Base-by-base conservation (phyloP, 2,329 filamentous ascomycete genomes). In the Aspergillaceae sp. region DNA sequence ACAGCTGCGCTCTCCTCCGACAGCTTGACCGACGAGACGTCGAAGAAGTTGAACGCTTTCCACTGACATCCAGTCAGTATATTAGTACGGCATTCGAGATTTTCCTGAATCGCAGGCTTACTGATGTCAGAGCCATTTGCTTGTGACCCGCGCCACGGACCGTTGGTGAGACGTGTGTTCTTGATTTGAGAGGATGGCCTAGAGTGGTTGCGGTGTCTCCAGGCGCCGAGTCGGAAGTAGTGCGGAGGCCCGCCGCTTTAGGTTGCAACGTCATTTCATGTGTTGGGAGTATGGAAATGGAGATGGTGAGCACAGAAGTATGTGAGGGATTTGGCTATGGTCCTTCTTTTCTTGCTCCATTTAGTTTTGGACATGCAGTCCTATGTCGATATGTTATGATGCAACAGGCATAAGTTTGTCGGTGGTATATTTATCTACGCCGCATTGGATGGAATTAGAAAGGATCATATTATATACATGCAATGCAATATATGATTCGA, bases 41-140 rank as follows among this genome's bases (percentile, higher is more conserved):
- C 88, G 79, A 98, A 97, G 83, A 98, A 98, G 77, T 94, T 90
- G 75, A 98, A 98, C 58, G 86, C 84, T 86, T 96, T 96, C 91
- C 92, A 97, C 91, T 95, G 54, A 5, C 6, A 4, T 7, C 8
- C 29, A 3, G 42, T 54, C 32, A 53, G 44, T 53, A 38, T 52
- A 44, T 28, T 19, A 10, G 29, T 7, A 26, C 10, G 3, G 3
- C 3, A 30, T 4, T 7, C 2, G 4, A 19, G 1, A 7, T 7
- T 5, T 5, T n/a, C n/a, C 4, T 28, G 27, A 35, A 32, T 32
- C 30, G 6, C 30, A 29, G 7, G 29, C 57, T 48, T 60, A 70
- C 67, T 60, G 67, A 70, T 62, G 65, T 69, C 59, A 70, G 48
- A 58, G 67, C 67, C 67, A 70, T 70, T 62, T 66, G 56, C 50